Percentiles rank a stretch among this genome's conserved stretches.
Evolutionary conservation across 2,329 filamentous ascomycete species (phyloP).

Genomic region (Hypoxylon sp.): DNA sequence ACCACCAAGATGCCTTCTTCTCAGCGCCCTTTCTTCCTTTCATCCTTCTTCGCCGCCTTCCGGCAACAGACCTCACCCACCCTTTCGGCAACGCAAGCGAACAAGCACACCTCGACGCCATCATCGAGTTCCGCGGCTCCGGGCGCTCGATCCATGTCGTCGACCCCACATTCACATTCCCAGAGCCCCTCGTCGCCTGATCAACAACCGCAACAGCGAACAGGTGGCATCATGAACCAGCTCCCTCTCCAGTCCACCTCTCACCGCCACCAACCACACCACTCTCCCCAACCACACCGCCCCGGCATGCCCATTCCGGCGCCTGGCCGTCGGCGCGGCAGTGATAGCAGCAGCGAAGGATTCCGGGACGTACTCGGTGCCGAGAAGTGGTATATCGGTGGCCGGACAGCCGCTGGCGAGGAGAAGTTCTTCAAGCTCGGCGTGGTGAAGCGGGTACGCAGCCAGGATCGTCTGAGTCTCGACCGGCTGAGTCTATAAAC

Average conservation of each 20-base stretch:
- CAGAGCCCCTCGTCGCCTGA: slow-evolving; percentile 27
- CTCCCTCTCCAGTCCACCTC: slow-evolving; percentile 45
- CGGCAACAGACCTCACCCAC: slow-evolving; percentile 41
- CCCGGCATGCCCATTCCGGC: slow-evolving; percentile 40
- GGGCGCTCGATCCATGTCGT: slow-evolving; percentile 36
- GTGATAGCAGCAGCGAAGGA: slow-evolving; percentile 77
- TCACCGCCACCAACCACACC: slow-evolving; percentile 26
- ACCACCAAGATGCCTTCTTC: slow-evolving; percentile 42
- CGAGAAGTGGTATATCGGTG: slow-evolving; percentile 85
- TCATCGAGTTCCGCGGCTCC: slow-evolving; percentile 23
- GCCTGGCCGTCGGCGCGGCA: slow-evolving; percentile 66
- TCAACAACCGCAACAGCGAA: slow-evolving; percentile 27
- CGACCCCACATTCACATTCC: slow-evolving; percentile 31
- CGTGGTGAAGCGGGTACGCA: slow-evolving; percentile 75
- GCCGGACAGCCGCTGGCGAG: slow-evolving; percentile 77
- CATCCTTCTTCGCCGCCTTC: slow-evolving; percentile 47
- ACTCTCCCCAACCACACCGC: slow-evolving; percentile 24
- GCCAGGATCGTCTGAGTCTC: slow-evolving; percentile 76
- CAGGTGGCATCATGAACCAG: slow-evolving; percentile 44
- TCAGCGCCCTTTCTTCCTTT: slow-evolving; percentile 48
- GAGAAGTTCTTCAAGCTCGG: slow-evolving; percentile 84
- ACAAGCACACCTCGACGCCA: slow-evolving; percentile 40
- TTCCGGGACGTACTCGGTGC: slow-evolving; percentile 75
- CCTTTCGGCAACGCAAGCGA: slow-evolving; percentile 42
- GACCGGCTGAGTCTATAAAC: slow-evolving; percentile 76